Conservation (phyloP, 2,329 filamentous ascomycete species). For the Epichloe glyceriae region DNA sequence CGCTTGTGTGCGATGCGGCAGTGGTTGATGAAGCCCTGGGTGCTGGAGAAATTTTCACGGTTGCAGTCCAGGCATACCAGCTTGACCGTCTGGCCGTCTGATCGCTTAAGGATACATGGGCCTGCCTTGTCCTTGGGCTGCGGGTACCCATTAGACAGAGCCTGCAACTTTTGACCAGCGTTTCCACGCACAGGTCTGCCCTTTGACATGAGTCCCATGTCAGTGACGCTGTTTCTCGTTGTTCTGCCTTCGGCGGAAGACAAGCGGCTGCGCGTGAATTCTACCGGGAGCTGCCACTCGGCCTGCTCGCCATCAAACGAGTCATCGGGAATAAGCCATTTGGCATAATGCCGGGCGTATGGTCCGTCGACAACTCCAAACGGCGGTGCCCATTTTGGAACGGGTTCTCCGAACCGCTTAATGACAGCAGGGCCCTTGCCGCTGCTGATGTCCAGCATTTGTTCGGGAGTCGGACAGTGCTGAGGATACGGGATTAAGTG, state of each 20-base stretch:
- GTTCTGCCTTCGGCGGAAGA: conserved; percentile 54
- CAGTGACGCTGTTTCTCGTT: conserved; percentile 58
- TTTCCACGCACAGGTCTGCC: conserved; percentile 35
- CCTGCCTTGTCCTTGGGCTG: conserved; percentile 69
- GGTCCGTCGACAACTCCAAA: conserved; percentile 88
- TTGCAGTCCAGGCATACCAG: conserved; percentile 82
- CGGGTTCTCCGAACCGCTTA: conserved; percentile 45
- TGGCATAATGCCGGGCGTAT: conserved; percentile 86
- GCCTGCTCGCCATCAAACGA: conserved; percentile 62
- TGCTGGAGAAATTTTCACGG: conserved; percentile 85
- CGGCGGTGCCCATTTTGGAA: conserved; percentile 68
- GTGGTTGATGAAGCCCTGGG: conserved; percentile 98
- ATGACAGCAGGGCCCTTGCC: conserved; percentile 62
- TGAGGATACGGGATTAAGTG: conserved; percentile 83
- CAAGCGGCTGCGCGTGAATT: conserved; percentile 30
- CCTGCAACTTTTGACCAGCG: conserved; percentile 51
- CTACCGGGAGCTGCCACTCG: conserved; percentile 29
- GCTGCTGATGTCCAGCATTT: conserved; percentile 57
- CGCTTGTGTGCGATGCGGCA: conserved; percentile 90
- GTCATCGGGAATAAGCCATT: conserved; percentile 85
- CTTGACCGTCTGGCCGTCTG: conserved; percentile 77
- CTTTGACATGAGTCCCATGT: conserved; percentile 30
- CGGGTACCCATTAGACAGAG: conserved; percentile 57
- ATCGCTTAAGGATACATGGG: conserved; percentile 73
- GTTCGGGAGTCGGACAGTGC: conserved; percentile 50